phyloP scores from a whole-genome alignment of 139 green algal species.

The Spirogloea muscicola region DNA sequence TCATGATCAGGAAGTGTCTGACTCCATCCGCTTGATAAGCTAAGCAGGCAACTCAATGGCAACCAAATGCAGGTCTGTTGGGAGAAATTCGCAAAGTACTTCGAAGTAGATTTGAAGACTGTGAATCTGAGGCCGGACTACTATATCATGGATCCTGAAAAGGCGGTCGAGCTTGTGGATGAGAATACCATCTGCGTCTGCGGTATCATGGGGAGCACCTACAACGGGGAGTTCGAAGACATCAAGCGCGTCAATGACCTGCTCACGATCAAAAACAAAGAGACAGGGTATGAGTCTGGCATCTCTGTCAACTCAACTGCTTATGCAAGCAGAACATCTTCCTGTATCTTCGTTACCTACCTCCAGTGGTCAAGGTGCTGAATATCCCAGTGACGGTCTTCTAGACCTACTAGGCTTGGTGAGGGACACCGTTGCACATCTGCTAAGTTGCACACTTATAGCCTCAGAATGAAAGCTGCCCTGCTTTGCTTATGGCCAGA shows the following conservation, averaged over 20 bases:
- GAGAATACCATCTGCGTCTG: slow-evolving; percentile 53
- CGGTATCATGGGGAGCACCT: slow-evolving; percentile 43
- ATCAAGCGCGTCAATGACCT: slow-evolving; percentile 32
- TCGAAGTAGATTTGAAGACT: slow-evolving; percentile 37
- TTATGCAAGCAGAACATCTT: too few relatives aligned
- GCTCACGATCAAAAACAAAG: slow-evolving; percentile 32
- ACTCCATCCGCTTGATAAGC: too few relatives aligned
- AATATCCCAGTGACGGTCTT: not conserved
- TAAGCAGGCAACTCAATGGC: not conserved
- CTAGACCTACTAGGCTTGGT: not conserved
- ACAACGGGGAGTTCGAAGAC: slow-evolving; percentile 47
- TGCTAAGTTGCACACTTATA: not conserved
- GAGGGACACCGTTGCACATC: not conserved
- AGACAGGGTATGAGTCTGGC: slow-evolving; percentile 24
- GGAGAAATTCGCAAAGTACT: slow-evolving; percentile 50
- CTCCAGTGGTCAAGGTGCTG: too few relatives aligned
- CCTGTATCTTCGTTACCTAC: too few relatives aligned
- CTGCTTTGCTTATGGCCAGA: not conserved
- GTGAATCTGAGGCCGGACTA: slow-evolving; percentile 34
- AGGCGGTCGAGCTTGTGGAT: slow-evolving; percentile 47
- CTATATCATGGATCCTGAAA: slow-evolving; percentile 29
- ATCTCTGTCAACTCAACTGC: too few relatives aligned
- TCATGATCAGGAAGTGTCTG: too few relatives aligned
- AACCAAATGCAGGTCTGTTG: slow-evolving; percentile 37
- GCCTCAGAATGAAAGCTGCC: too few relatives aligned